Evolutionary conservation across 2,329 filamentous ascomycete species (phyloP).

Genomic region (Cryphonectria carpinicola): DNA sequence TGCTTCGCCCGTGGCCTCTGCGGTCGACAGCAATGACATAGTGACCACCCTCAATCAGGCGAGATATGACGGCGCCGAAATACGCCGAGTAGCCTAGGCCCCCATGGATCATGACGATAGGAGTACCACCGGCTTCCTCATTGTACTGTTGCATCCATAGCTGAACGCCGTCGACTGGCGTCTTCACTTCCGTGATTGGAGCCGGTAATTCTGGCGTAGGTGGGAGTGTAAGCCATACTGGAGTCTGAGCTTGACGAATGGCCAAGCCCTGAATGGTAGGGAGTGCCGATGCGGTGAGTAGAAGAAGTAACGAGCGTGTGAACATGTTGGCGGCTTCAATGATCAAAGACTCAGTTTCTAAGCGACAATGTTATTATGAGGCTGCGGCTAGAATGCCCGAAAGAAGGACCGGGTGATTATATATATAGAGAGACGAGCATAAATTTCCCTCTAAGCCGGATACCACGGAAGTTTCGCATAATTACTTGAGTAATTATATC

Average conservation of each 20-base stretch:
- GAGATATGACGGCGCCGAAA: conserved; percentile 44
- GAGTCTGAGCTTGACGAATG: background rate
- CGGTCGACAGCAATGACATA: conserved; percentile 48
- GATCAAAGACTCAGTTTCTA: background rate
- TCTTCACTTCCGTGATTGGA: background rate
- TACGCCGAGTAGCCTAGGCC: conserved; percentile 49
- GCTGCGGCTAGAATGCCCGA: background rate
- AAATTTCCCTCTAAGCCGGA: background rate
- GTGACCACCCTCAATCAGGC: conserved; percentile 39
- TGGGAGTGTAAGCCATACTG: conserved; percentile 4
- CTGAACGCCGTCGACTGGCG: background rate
- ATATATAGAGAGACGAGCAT: background rate
- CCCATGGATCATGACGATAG: conserved; percentile 46
- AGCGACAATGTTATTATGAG: background rate
- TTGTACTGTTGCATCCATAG: conserved; percentile 10
- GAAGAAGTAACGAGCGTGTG: background rate
- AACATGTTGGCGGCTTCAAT: background rate
- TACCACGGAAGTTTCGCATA: background rate
- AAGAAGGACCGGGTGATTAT: background rate
- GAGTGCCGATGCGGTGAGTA: background rate
- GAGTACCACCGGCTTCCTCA: conserved; percentile 35
- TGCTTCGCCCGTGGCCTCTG: conserved; percentile 47
- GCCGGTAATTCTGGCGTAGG: background rate
- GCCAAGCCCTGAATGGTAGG: background rate
- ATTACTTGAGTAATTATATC: background rate